Evolutionary conservation across 169 alveolate species (phyloP).

Genomic region (Perkinsus chesapeaki): DNA sequence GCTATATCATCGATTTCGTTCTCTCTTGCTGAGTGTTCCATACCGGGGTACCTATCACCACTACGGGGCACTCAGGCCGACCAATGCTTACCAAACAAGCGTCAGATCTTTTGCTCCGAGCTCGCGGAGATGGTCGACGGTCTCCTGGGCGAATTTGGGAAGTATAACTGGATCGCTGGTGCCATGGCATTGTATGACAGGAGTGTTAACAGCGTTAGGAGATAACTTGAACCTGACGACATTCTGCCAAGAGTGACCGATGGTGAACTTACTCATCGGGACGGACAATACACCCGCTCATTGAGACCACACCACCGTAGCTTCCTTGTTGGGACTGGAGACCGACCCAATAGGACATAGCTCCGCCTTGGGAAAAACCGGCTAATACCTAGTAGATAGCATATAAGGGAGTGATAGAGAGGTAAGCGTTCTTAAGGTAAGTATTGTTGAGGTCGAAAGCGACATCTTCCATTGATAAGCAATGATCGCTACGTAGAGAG

Average conservation of each 20-base stretch:
- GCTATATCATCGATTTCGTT: neutral
- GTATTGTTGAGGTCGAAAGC: too few relatives aligned
- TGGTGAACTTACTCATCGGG: neutral
- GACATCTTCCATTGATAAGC: too few relatives aligned
- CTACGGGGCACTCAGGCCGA: neutral
- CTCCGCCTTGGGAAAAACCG: neutral
- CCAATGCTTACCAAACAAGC: neutral
- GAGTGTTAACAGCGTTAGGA: neutral
- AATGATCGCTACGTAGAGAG: too few relatives aligned
- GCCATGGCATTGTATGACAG: neutral
- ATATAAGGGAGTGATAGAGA: too few relatives aligned
- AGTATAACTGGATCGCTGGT: neutral
- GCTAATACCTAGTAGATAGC: neutral
- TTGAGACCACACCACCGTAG: neutral
- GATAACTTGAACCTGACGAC: neutral
- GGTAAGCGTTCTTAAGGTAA: too few relatives aligned
- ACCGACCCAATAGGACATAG: neutral
- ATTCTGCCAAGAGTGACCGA: neutral
- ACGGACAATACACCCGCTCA: neutral
- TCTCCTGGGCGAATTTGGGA: neutral
- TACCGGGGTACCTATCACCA: neutral
- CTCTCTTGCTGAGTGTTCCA: neutral
- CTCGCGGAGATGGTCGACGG: neutral
- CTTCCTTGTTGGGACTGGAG: neutral
- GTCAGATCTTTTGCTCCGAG: neutral